Base-by-base conservation (phyloP, 306 rosid genomes). In the Pterocarpus macrocarpus region DNA sequence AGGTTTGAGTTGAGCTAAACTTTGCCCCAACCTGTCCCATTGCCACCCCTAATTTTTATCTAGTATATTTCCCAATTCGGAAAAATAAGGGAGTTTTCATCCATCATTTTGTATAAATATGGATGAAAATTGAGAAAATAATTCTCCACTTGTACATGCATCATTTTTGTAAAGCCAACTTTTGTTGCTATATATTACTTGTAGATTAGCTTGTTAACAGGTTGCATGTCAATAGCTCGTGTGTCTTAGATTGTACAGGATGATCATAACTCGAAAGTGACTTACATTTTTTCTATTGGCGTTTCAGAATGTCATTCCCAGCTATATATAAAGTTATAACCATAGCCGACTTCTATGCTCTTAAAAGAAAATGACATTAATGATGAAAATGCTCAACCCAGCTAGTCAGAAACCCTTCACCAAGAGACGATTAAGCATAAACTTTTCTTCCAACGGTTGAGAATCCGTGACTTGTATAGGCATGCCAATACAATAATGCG, bases 201-300 rank as follows among this genome's bases (percentile, higher is more conserved):
- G n/a, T 83, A 63, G 69, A 82, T 63, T 63, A 82, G 53, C 68
- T 72, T 64, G 57, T 12, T 69, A 16, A 41, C 10, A 5, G 8
- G 43, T 66, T 52, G 13, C 66, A 55, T 3, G 71, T n/a, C 75
- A 55, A 45, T 68, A 38, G 79, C 75, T 70, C 74, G 77, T 71
- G 84, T 68, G 55, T 55, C 71, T 73, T 56, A 62, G 73, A 87
- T 86, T 81, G 86, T 71, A 65, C 49, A 12, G 84, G 73, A 55
- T 69, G 82, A 73, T 76, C 65, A 73, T 68, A 69, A 64, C 58
- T 71, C 50, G 56, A 58, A 58, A 58, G 69, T 34, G 70, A 43
- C 66, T 66, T 70, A 15, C 7, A 50, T 73, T 64, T 63, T 45
- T 30, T 35, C 73, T 43, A 39, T 49, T 76, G 64, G 78, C 62